Conservation (phyloP, 2,329 filamentous ascomycete species). For the Botrytis elliptica region DNA sequence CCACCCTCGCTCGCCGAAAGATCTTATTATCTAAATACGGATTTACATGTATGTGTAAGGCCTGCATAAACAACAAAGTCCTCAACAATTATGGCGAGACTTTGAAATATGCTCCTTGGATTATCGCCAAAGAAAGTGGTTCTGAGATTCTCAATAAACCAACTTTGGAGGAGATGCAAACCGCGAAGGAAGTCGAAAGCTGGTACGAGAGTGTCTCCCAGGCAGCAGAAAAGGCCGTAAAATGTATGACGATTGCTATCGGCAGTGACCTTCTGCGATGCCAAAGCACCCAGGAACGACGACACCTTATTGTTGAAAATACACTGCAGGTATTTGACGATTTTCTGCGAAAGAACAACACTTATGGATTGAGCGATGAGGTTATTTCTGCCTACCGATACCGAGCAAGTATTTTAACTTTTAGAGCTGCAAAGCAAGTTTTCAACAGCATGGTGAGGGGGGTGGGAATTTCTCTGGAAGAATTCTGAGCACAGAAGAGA, state of each 20-base stretch:
- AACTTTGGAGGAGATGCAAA: background rate
- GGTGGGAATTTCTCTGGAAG: background rate
- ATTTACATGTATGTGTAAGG: background rate
- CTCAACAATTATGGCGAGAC: fast-evolving
- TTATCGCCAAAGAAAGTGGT: background rate
- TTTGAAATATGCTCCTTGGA: background rate
- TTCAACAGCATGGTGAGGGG: background rate
- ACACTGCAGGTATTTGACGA: background rate
- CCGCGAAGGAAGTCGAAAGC: background rate
- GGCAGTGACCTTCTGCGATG: background rate
- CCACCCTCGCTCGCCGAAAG: background rate
- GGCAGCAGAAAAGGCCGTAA: background rate
- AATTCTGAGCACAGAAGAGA: background rate
- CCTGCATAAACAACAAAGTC: background rate
- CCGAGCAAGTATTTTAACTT: background rate
- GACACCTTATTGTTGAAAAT: background rate
- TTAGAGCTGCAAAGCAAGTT: background rate
- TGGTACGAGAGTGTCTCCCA: background rate
- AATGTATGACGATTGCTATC: background rate
- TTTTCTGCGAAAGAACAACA: background rate
- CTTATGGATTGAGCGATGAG: background rate
- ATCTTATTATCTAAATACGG: background rate
- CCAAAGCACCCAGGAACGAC: background rate
- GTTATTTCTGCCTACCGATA: background rate
- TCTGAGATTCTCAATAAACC: background rate